A percentile compares a stretch with the other conserved stretches of the same genome.
phyloP scores from a whole-genome alignment of 352 stramenopile species.

The Chrysophaeum taylorii region DNA sequence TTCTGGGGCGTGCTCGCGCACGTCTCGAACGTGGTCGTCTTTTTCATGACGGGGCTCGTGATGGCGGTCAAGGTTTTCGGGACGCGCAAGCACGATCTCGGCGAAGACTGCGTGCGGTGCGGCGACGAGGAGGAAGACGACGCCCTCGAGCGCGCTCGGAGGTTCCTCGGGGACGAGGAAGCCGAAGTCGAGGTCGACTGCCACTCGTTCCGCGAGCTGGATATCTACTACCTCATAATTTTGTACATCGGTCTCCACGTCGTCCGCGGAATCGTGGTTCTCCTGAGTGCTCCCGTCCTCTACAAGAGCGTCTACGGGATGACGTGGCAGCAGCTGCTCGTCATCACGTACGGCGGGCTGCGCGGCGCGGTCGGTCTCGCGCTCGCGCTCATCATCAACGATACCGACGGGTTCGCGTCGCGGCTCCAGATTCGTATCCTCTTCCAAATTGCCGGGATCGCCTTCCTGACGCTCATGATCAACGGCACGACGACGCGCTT shows the following conservation, averaged over 20 bases:
- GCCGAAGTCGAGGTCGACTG: not conserved
- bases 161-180: too few species aligned
- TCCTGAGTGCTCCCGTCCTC: not conserved
- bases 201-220: not conserved
- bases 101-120: too few species aligned
- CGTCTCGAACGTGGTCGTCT: slow-evolving; percentile 29
- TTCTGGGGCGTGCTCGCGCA: slow-evolving; percentile 20
- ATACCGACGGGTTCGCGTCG: not conserved
- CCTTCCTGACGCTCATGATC: not conserved
- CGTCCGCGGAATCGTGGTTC: not conserved
- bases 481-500: not conserved
- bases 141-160: too few species aligned
- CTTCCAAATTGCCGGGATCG: not conserved
- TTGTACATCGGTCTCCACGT: not conserved
- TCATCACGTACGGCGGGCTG: slow-evolving; percentile 20
- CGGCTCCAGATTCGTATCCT: slow-evolving; percentile 1
- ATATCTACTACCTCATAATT: not conserved
- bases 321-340: not conserved
- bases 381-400: not conserved
- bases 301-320: not conserved
- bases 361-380: not conserved
- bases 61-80: too few species aligned
- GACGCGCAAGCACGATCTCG: too few species aligned
- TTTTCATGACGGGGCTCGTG: slow-evolving; percentile 27
- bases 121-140: too few species aligned